Percentiles rank a stretch among this genome's conserved stretches.
These are phyloP conservation scores for Elongisporangium prolatum DNA, from an alignment of 352 stramenopile genomes.

Conservation along the genomic window DNA sequence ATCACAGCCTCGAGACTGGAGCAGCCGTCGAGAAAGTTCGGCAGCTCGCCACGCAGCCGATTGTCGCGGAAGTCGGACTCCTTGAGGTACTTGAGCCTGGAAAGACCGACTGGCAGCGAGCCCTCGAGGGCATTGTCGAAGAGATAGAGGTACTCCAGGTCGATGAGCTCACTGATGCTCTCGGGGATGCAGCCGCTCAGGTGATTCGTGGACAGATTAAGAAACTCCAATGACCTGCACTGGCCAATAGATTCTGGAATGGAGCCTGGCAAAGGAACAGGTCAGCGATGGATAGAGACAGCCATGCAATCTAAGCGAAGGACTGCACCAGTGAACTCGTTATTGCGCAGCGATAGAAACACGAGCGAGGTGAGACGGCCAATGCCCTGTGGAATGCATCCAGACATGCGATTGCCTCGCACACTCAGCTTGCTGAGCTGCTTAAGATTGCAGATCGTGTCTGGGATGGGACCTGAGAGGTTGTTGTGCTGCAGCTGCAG, in stretches of 20 bases:
- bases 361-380: slow-evolving; percentile 61
- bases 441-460: slow-evolving; percentile 44
- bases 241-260: slow-evolving; percentile 66
- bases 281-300: neutral
- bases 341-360: slow-evolving; percentile 85
- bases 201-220: slow-evolving; percentile 83
- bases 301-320: neutral
- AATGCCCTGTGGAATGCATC: slow-evolving; percentile 55
- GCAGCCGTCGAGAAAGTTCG: slow-evolving; percentile 77
- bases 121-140: slow-evolving; percentile 83
- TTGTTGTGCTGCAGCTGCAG: slow-evolving; percentile 85
- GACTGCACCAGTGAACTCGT: slow-evolving; percentile 44
- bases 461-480: slow-evolving; percentile 46
- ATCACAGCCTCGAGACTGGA: slow-evolving; percentile 75
- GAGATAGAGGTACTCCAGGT: slow-evolving; percentile 82
- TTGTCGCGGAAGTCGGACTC: slow-evolving; percentile 81
- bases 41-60: slow-evolving; percentile 60
- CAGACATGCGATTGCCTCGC: slow-evolving; percentile 73
- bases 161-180: slow-evolving; percentile 60
- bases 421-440: slow-evolving; percentile 68
- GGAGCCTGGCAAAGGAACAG: slow-evolving; percentile 10
- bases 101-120: slow-evolving; percentile 54
- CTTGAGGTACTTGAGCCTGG: slow-evolving; percentile 73
- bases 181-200: slow-evolving; percentile 67
- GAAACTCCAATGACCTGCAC: slow-evolving; percentile 79